Evolutionary conservation across 208 protist species (phyloP).

Genomic region (Acanthamoeba royreba): DNA sequence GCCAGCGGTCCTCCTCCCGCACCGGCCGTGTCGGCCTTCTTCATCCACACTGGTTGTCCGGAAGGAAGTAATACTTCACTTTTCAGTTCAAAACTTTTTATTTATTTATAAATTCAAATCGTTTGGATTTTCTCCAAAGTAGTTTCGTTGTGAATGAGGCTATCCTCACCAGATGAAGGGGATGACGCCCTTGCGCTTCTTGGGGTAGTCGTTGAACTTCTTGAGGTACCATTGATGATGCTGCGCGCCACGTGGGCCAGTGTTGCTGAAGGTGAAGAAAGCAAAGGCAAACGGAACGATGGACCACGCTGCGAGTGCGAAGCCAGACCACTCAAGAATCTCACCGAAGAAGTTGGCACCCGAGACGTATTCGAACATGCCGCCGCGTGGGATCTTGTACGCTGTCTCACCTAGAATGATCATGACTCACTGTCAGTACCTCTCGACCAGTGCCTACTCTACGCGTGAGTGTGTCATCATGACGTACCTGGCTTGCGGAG

Average conservation of each 20-base stretch:
- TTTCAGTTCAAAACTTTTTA: too few relatives aligned
- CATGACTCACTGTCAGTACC: not conserved
- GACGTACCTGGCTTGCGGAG: slow-evolving; percentile 52
- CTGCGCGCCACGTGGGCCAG: slow-evolving; percentile 62
- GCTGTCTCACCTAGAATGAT: slow-evolving; percentile 68
- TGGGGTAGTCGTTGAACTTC: slow-evolving; percentile 75
- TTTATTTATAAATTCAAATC: too few relatives aligned
- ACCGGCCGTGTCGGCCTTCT: too few relatives aligned
- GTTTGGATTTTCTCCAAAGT: too few relatives aligned
- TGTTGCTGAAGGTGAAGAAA: slow-evolving; percentile 58
- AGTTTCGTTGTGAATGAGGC: not conserved
- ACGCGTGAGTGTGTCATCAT: not conserved
- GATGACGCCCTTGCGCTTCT: slow-evolving; percentile 63
- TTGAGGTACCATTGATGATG: slow-evolving; percentile 73
- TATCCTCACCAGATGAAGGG: slow-evolving; percentile 63
- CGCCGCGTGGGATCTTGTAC: slow-evolving; percentile 78
- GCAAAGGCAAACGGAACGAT: slow-evolving; percentile 57
- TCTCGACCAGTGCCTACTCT: not conserved
- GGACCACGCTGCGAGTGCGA: slow-evolving; percentile 64
- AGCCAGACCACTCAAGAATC: slow-evolving; percentile 77
- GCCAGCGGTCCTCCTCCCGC: not conserved
- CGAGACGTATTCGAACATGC: slow-evolving; percentile 80
- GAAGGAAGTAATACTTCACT: too few relatives aligned
- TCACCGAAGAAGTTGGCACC: slow-evolving; percentile 81
- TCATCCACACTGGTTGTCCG: too few relatives aligned